Evolutionary conservation across 2,329 filamentous ascomycete genomes (phyloP), one percentile per base, ranked within the genome.

Genomic region (Fusarium odoratissimum): DNA sequence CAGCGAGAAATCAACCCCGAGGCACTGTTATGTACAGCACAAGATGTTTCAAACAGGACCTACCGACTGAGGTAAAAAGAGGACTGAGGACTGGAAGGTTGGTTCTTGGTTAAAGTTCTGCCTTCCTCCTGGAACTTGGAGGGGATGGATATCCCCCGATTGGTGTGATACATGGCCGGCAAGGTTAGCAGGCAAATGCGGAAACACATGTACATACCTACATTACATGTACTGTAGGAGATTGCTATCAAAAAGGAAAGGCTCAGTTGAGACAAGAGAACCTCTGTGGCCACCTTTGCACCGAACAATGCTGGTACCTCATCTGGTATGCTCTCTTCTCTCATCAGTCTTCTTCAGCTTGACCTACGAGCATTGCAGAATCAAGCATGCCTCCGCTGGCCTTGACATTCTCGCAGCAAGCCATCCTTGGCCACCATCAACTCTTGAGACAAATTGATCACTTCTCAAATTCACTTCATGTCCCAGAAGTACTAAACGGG

Each of bases 281-380:
- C 59, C 63, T 60, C 49, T 72, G 48, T 62, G 63, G 68, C 62
- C 54, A 45, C 40, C 21, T 46, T 33, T 33, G 17, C 35, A 23
- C 17, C 28, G n/a, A 28, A 28, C 40, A 30, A 17, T 48, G 45
- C 45, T 30, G 45, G 44, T 46, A 60, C 46, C 57, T 46, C 31
- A 60, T 60, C 57, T 46, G 30, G 61, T 57, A 54, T 60, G 31
- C 46, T 67, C 57, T 65, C 56, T 66, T 60, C 46, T 69, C 46
- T 41, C 25, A 45, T 41, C n/a, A 38, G 40, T 42, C 38, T 23
- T 41, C 5, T 35, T 44, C 37, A 35, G 41, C 42, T 64, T 31
- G 57, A 31, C 60, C 54, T 54, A 69, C 46, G 33, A 65, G 56
- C 57, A 68, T 68, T 30, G 28, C 51, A 38, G 62, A 64, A 49